Base-by-base conservation (phyloP, 768 basidiomycete species). In the Tephrocybe sp. region DNA sequence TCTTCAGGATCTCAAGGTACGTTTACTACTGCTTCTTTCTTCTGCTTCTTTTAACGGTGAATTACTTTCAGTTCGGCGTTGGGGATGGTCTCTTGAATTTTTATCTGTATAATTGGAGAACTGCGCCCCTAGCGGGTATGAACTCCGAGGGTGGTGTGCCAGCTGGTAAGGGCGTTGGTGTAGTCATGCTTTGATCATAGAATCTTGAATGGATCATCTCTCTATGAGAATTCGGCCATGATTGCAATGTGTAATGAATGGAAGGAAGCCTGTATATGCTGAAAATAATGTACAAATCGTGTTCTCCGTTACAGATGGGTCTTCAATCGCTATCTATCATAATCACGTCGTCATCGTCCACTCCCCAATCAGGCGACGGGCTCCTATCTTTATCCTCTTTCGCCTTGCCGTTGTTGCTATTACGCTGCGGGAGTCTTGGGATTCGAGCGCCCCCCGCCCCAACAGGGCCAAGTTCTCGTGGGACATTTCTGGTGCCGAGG, bases 81-180 rank as follows among this genome's bases (percentile, higher is more conserved):
- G 96, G 93, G 3, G 91, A 96, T 63, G 97, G 97, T 1, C 80
- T 87, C 66, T 77, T 99, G 46, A 91, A 95, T 68, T 96, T 83
- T 65, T 95, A 95, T 65, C 66, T 95, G 51, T 98, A 97, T 73
- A 99, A 99, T 69, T 99, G 94, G 92, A 79, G 88, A 53, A 95
- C 93, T 11, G 71, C 83, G 12, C 78, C 83, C 2, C 72, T 98
- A 50, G 84, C 91, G 33, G 95, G 96, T 39, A 65, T 88, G 63
- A 73, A 71, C 30, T 56, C 74, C 11, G 72, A 77, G n/a, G 81
- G 68, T 1, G 78, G 63, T 30, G 69, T 74, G 12, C 66, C 76
- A n/a, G 74, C 83, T n/a, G 91, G 91, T 38, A 80, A 73, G 64
- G 94, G 92, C 4, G 79, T 98, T 45, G 94, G 92, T 3, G 85